Evolutionary conservation across 768 basidiomycete species (phyloP).

Genomic region (Auricularia cornea): DNA sequence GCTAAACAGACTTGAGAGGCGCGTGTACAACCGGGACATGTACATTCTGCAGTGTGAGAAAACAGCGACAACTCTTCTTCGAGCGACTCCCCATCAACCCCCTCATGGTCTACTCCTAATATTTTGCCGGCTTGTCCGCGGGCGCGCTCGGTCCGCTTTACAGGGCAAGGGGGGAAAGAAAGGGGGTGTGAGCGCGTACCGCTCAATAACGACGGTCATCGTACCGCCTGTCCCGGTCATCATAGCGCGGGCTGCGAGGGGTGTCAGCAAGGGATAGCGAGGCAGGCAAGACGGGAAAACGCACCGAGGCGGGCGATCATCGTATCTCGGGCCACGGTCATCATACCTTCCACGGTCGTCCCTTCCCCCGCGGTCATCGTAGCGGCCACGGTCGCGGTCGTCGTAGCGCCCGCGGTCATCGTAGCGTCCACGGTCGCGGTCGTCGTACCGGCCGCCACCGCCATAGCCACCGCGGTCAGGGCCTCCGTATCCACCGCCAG

Average conservation of each 20-base stretch:
- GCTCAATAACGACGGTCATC: slow-evolving; percentile 19
- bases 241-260: slow-evolving; percentile 23
- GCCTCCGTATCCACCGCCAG: slow-evolving; percentile 28
- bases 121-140: no score
- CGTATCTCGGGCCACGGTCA: slow-evolving; percentile 11
- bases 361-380: slow-evolving; percentile 24
- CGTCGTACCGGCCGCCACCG: slow-evolving; percentile 37
- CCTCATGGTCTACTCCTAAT: no score
- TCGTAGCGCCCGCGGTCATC: slow-evolving; percentile 25
- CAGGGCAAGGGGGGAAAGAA: no score
- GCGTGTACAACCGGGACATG: no score
- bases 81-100: no score
- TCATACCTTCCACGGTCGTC: slow-evolving; percentile 10
- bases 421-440: slow-evolving; percentile 26
- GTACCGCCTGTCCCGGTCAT: slow-evolving; percentile 33
- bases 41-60: no score
- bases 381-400: slow-evolving; percentile 16
- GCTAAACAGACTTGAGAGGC: no score
- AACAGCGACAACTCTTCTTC: no score
- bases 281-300: background rate
- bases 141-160: no score
- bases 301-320: background rate
- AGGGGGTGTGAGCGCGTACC: slow-evolving; percentile 5
- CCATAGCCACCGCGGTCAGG: slow-evolving; percentile 36
- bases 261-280: slow-evolving; percentile 21